Evolutionary conservation across 352 stramenopile species (phyloP).

Genomic region (Peronospora tabacina): DNA sequence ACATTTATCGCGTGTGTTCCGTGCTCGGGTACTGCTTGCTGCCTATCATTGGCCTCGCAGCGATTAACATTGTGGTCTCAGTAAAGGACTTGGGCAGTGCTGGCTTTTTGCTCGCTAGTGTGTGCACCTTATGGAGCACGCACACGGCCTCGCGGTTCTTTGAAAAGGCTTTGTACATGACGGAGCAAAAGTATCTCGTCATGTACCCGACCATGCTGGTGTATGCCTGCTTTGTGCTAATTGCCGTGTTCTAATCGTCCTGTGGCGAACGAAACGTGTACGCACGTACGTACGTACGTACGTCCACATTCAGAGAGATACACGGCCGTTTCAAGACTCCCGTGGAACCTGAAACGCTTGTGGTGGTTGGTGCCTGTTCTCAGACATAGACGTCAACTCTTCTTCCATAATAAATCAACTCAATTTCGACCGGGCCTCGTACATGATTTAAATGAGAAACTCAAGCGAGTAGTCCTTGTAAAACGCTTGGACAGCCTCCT

Average conservation of each 20-base stretch:
- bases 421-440: conserved; percentile 10
- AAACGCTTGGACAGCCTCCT: conserved; percentile 30
- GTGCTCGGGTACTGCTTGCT: conserved; percentile 97
- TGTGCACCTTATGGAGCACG: conserved; percentile 93
- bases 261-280: neutral
- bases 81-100: conserved; percentile 68
- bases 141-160: conserved; percentile 92
- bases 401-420: conserved; percentile 21
- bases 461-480: conserved; percentile 38
- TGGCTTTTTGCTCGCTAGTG: conserved; percentile 79
- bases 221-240: conserved; percentile 98
- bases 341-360: conserved; percentile 11
- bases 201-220: conserved; percentile 95
- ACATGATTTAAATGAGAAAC: conserved; percentile 31
- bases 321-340: neutral
- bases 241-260: conserved; percentile 93
- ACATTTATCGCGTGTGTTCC: conserved; percentile 90
- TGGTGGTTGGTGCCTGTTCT: conserved; percentile 26
- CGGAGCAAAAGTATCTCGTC: conserved; percentile 95
- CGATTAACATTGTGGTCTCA: conserved; percentile 88
- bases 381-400: conserved; percentile 22
- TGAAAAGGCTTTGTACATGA: conserved; percentile 92
- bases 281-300: neutral
- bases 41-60: conserved; percentile 93
- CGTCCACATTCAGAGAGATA: neutral